Base-by-base conservation (phyloP, 345 rosid species). In the Syzygium jambos region DNA sequence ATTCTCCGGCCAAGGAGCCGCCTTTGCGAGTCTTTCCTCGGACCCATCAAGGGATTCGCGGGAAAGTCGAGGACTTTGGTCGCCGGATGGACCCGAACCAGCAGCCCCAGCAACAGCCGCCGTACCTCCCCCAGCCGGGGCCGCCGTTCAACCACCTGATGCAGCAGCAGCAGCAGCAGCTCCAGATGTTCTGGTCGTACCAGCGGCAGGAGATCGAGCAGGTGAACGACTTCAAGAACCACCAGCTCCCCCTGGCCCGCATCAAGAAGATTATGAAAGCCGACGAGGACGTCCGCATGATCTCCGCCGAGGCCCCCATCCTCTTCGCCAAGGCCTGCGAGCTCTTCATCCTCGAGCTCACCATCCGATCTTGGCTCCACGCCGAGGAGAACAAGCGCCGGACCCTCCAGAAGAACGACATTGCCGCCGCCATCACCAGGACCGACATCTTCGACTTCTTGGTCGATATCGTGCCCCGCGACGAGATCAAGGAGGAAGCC, bases 211-310 rank as follows among this genome's bases (percentile, higher is more conserved):
- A 97, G 89, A 95, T 97, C 92, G 98, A 97, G 83, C 98, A 97
- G 86, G 98, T 92, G 19, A 96, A 93, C 89, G 98, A 97, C 88
- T 97, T 97, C 93, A 97, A 96, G 91, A 96, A 97, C 94, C 99
- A 97, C 88, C 99, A 94, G 93, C 94, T 97, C 59, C 99, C 99
- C 25, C 95, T 97, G 51, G 98, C 98, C 15, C 91, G 99, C 54
- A 97, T 96, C 94, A 96, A 96, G 93, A 97, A 96, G 93, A 97
- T 97, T 91, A 97, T 97, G 99, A 97, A 97, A 90, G 99, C 99
- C 43, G 98, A 97, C 87, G 99, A 97, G 89, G 99, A 97, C 86
- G 99, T 96, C 57, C 99, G 99, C 80, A 97, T 97, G 99, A 97
- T 97, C 94, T 95, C 99, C 25, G 98, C 98, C 29, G 99, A 96